A percentile compares a stretch with the other conserved stretches of the same genome.
Evolutionary conservation across 2,329 filamentous ascomycete species (phyloP).

Genomic region (Aaosphaeria arxii): DNA sequence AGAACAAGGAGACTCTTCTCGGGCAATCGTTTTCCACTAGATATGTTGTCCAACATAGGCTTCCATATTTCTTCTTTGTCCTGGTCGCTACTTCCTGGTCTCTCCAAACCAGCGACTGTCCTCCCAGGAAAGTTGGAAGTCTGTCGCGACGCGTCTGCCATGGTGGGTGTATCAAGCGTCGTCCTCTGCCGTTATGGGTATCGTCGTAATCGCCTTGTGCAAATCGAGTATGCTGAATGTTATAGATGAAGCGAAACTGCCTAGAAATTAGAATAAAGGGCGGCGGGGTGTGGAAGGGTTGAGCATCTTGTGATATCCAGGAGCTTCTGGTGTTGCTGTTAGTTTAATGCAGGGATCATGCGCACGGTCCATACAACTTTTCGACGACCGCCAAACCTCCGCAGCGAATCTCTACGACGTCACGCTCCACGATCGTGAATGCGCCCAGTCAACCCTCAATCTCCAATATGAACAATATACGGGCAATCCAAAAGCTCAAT

Average conservation of each 20-base stretch:
- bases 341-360: too few relatives aligned
- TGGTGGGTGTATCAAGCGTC: slow-evolving; percentile 22
- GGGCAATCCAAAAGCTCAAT: slow-evolving; percentile 88
- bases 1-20: slow-evolving; percentile 89
- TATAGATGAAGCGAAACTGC: background rate
- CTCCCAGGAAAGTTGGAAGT: slow-evolving; percentile 28
- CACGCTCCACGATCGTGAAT: too few relatives aligned
- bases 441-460: too few relatives aligned
- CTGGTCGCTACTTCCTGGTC: slow-evolving; percentile 56
- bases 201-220: too few relatives aligned
- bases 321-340: too few relatives aligned
- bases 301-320: too few relatives aligned
- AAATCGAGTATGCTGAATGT: background rate
- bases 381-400: too few relatives aligned
- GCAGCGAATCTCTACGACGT: too few relatives aligned
- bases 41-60: slow-evolving; percentile 85
- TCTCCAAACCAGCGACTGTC: slow-evolving; percentile 17
- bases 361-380: too few relatives aligned
- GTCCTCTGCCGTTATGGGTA: too few relatives aligned
- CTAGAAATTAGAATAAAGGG: background rate
- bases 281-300: too few relatives aligned
- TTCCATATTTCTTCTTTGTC: slow-evolving; percentile 89
- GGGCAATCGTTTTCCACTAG: slow-evolving; percentile 82
- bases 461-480: slow-evolving; percentile 80
- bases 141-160: slow-evolving; percentile 30